Base-by-base conservation (phyloP, 495 filamentous ascomycete genomes). In the Tuber microsphaerosporum region DNA sequence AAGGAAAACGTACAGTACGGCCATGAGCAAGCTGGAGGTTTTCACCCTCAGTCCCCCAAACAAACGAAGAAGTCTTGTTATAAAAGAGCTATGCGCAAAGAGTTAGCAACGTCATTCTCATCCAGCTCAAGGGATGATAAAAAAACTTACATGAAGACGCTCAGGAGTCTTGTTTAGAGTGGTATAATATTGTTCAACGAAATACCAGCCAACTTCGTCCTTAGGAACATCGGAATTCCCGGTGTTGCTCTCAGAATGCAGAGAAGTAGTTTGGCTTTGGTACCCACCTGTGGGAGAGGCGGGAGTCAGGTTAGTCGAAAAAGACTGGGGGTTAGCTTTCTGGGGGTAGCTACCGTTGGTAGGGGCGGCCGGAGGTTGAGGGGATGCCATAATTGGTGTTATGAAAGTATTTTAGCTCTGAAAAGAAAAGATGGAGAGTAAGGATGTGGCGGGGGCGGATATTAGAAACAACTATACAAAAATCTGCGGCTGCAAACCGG, bases 131-230 rank as follows among this genome's bases (percentile, higher is more conserved):
- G 43, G 43, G 73, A 65, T 31, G 68, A 41, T 31, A 42, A 31
- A 69, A 42, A 26, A 34, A 88, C 91, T 86, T 85, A 94, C 92
- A 82, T 93, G 93, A 76, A 99, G 89, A 85, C 94, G 97, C 80
- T 97, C 94, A 22, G 96, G 95, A 76, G 87, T 91, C 83, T 93
- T 92, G 89, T 93, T 97, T 81, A 99, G 87, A 77, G 93, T 99
- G 77, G 93, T 98, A 84, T 99, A 99, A 87, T 97, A 98, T 83
- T 97, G 94, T 88, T 99, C 96, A 46, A 98, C 95, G 79, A 99
- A 99, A 84, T 94, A 97, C 95, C 95, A 99, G 81, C 93, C 95
- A 72, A 99, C 92, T 85, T 98, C 93, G 84, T 94, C 92, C 84
- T 95, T 96, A 69, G 81, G 80, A n/a, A 82, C 77, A 42, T 75